Evolutionary conservation across 2,329 filamentous ascomycete species (phyloP).

Genomic region (Alternaria arbusti): DNA sequence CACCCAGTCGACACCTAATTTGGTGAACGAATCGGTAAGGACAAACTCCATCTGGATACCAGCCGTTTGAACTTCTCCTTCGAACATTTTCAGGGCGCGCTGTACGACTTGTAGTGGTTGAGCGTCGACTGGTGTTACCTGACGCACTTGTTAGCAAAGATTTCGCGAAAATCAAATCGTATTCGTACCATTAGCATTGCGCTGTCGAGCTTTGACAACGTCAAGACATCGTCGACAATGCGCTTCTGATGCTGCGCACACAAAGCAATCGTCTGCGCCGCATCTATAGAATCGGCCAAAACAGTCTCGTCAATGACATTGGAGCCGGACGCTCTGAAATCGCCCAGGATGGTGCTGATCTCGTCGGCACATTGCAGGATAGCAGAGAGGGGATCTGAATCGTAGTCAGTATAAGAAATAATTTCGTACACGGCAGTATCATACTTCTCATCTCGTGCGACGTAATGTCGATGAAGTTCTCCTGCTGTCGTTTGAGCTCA

Average conservation of each 20-base stretch:
- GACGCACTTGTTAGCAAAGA: background rate
- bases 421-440: background rate
- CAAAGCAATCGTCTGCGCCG: constrained; percentile 76
- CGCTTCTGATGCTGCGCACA: constrained; percentile 80
- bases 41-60: constrained; percentile 71
- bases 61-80: constrained; percentile 73
- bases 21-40: constrained; percentile 66
- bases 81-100: constrained; percentile 77
- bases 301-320: constrained; percentile 56
- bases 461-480: constrained; percentile 82
- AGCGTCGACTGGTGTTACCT: constrained; percentile 70
- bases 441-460: constrained; percentile 74
- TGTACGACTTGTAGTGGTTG: constrained; percentile 71
- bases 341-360: constrained; percentile 62
- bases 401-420: background rate
- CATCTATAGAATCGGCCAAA: constrained; percentile 69
- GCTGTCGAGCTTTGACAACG: constrained; percentile 69
- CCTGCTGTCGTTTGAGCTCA: constrained; percentile 79
- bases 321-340: constrained; percentile 54
- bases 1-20: constrained; percentile 68
- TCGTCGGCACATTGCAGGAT: constrained; percentile 80
- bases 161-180: background rate
- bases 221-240: constrained; percentile 57
- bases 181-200: constrained; percentile 66
- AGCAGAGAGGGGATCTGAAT: constrained; percentile 68